Percentiles rank a stretch among this genome's conserved stretches.
phyloP scores from a whole-genome alignment of 2,329 filamentous ascomycete genomes.

The Tothia fuscella region DNA sequence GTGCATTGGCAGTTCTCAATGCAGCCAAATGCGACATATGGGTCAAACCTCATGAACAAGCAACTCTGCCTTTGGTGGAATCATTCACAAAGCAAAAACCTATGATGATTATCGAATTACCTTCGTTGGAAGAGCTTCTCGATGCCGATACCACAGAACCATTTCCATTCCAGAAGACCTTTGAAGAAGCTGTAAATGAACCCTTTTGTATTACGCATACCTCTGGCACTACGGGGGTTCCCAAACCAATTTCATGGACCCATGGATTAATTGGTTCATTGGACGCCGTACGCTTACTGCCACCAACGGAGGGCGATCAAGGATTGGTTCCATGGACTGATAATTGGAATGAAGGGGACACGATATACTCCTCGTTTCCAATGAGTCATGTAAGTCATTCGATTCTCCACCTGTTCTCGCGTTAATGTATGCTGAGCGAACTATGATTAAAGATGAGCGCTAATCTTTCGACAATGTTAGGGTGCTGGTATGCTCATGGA shows the following conservation, averaged over 20 bases:
- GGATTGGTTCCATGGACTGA: constrained; percentile 16
- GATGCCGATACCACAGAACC: not conserved
- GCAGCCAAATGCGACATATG: constrained; percentile 22
- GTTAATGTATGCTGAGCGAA: not conserved
- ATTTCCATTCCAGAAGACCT: constrained; percentile 21
- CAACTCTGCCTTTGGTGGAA: constrained; percentile 13
- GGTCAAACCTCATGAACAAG: constrained; percentile 17
- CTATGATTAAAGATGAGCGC: not conserved
- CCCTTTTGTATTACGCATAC: constrained; percentile 31
- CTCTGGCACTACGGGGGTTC: constrained; percentile 32
- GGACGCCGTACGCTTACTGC: constrained; percentile 27
- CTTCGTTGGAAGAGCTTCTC: not conserved
- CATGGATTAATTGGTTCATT: constrained; percentile 24
- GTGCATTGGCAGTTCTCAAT: constrained; percentile 23
- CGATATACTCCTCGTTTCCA: constrained; percentile 23
- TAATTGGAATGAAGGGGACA: constrained; percentile 17
- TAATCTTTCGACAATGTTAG: too few species aligned
- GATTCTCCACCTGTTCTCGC: too few species aligned
- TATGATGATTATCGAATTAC: not conserved
- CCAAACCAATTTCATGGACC: constrained; percentile 29
- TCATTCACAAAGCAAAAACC: constrained; percentile 8
- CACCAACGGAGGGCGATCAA: constrained; percentile 20
- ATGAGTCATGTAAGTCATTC: constrained; percentile 24
- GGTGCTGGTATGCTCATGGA: constrained; percentile 33
- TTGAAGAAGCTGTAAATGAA: constrained; percentile 23